phyloP scores from a whole-genome alignment of 805 yeast species.

The Alloascoidea africana region DNA sequence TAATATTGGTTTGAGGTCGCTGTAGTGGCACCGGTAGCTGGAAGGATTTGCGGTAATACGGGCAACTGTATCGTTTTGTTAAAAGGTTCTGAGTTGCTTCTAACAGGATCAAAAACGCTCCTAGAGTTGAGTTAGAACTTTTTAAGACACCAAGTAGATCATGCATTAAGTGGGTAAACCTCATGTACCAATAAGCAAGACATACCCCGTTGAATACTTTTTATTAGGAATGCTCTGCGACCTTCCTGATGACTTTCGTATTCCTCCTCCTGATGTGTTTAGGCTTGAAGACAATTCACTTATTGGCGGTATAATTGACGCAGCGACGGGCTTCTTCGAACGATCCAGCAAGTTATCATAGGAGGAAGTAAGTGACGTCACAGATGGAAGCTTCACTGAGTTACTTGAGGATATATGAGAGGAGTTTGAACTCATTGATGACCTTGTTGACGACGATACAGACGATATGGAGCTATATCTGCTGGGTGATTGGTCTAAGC shows the following conservation, averaged over 20 bases:
- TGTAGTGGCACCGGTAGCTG: too few relatives aligned
- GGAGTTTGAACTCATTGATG: too few relatives aligned
- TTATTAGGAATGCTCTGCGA: neutral
- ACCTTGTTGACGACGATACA: too few relatives aligned
- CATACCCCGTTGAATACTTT: too few relatives aligned
- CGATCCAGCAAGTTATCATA: neutral
- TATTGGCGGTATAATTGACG: neutral
- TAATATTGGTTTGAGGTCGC: too few relatives aligned
- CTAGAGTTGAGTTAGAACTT: neutral
- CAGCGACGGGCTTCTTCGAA: neutral
- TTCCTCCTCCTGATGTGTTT: neutral
- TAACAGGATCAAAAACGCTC: neutral
- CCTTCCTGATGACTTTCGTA: neutral
- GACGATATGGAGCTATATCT: too few relatives aligned
- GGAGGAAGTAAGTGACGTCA: neutral
- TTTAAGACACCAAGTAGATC: neutral
- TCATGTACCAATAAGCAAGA: too few relatives aligned
- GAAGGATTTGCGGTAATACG: neutral
- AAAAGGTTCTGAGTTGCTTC: neutral
- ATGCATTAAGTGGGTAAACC: too few relatives aligned
- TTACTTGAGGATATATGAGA: too few relatives aligned
- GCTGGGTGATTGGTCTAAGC: too few relatives aligned
- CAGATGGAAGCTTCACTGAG: conserved; percentile 1
- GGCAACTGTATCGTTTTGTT: neutral
- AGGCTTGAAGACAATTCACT: conserved; percentile 1